Base-by-base conservation (phyloP, 176 grass and related monocot species). In the Carex littledalei region DNA sequence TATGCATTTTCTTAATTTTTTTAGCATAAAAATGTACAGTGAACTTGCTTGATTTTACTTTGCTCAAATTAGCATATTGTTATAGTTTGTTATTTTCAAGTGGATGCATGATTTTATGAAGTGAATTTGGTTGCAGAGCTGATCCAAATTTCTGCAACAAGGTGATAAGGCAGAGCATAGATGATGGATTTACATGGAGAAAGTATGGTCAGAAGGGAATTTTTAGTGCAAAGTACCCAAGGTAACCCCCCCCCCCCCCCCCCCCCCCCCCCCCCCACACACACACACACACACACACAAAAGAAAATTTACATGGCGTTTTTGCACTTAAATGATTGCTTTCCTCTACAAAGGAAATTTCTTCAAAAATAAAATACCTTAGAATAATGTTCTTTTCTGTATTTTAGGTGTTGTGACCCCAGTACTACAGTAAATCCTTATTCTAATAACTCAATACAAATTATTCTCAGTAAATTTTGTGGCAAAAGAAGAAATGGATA, bases 181-280 rank as follows among this genome's bases (percentile, higher is more conserved):
- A 80, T 35, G 88, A 89, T 63, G 84, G 49, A 15, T 79, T 69
- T 75, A 31, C 79, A 7, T 89, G 88, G 88, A 83, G 88, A 63
- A 89, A 89, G 53, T 89, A 89, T 79, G 88, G 88, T 4, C 88
- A 89, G 43, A 89, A 89, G 41, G 59, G 71, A 16, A 89, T 89
- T 67, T 68, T 83, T 32, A 67, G 31, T 79, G 39, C 78, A 43
- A 86, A 89, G 79, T 14, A 67, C 29, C 84, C 88, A 1, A 89
- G 88, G 88, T 89, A 85, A 52, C 21, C 8, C 3, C 62, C 10
- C 2, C 1, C 10, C 8, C 6, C 41, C 41, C 24, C 24, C 24
- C 26, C 26, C 26, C 8, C 6, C 41, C 41, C 24, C 24, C 24
- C 26, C 26, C 26, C 8, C 6, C 41, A 26, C 26, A 0, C 26